These are phyloP conservation scores for Oryza brachyantha DNA, from an alignment of 176 grass and related monocot species.

Conservation along the genomic window DNA sequence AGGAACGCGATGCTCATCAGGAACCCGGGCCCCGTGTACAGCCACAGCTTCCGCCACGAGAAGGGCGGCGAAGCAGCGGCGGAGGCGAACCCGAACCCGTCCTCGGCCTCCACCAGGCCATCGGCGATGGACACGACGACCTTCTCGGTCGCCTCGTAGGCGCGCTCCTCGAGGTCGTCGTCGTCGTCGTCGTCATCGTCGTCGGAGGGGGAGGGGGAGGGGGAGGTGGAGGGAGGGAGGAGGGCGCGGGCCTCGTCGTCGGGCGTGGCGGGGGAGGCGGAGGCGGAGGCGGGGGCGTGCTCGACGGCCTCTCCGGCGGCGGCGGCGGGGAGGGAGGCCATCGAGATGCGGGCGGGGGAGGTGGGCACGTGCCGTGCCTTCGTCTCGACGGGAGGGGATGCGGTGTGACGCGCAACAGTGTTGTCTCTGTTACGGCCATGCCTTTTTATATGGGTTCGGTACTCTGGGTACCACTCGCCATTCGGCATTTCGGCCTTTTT, in stretches of 20 bases:
- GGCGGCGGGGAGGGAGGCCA: conserved; percentile 36
- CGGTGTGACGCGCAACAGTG: neutral
- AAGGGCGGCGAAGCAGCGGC: too few species aligned
- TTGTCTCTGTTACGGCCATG: neutral
- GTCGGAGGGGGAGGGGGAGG: neutral
- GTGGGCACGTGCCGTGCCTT: conserved; percentile 19
- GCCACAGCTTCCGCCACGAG: conserved; percentile 96
- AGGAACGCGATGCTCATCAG: conserved; percentile 98
- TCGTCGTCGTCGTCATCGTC: conserved; percentile 36
- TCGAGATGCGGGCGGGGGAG: conserved; percentile 32
- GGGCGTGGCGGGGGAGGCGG: neutral
- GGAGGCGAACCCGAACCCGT: too few species aligned
- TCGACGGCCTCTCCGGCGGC: neutral
- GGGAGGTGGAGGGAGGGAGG: conserved; percentile 27
- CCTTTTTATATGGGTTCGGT: neutral
- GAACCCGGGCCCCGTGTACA: conserved; percentile 90
- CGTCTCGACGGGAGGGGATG: neutral
- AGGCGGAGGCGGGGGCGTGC: neutral
- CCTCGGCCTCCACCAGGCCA: conserved; percentile 17
- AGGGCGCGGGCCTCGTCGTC: conserved; percentile 53
- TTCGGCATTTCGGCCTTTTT: too few species aligned
- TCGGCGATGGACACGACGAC: conserved; percentile 56
- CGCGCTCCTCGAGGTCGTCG: conserved; percentile 63
- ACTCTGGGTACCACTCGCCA: too few species aligned
- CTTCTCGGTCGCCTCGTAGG: conserved; percentile 72